Conservation (phyloP, 441 rosid genomes). For the Sinapis alba region DNA sequence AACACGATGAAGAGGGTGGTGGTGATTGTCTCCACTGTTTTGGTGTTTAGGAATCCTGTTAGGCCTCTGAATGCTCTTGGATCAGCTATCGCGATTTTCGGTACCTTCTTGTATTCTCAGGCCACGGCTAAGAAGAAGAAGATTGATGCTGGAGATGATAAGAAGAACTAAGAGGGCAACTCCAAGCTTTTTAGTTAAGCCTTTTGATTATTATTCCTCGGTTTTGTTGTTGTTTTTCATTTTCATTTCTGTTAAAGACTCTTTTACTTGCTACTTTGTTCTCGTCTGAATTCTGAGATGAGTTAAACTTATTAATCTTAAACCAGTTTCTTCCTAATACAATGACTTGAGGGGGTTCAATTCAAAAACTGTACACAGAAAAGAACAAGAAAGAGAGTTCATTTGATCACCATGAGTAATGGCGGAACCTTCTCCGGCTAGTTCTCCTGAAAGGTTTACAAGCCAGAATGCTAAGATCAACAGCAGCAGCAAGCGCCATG, state of each 20-base stretch:
- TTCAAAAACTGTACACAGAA: constrained; percentile 37
- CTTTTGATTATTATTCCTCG: constrained; percentile 12
- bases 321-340: constrained; percentile 22
- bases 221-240: constrained; percentile 13
- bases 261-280: constrained; percentile 22
- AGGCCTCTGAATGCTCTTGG: constrained; percentile 93
- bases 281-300: constrained; percentile 1
- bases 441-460: constrained; percentile 85
- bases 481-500: constrained; percentile 96
- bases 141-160: constrained; percentile 42
- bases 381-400: neutral
- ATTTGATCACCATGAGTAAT: constrained; percentile 53
- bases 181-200: neutral
- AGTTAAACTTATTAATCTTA: constrained; percentile 21
- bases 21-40: constrained; percentile 83
- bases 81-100: constrained; percentile 82
- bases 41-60: constrained; percentile 95
- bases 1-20: constrained; percentile 95
- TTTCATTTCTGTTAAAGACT: constrained; percentile 13
- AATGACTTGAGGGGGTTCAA: constrained; percentile 19
- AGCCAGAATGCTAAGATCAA: constrained; percentile 89
- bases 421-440: constrained; percentile 63
- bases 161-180: constrained; percentile 48
- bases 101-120: constrained; percentile 91
- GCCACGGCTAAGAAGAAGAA: constrained; percentile 74